phyloP scores from a whole-genome alignment of 2,329 filamentous ascomycete genomes.

The Lizonia empirigonia region DNA sequence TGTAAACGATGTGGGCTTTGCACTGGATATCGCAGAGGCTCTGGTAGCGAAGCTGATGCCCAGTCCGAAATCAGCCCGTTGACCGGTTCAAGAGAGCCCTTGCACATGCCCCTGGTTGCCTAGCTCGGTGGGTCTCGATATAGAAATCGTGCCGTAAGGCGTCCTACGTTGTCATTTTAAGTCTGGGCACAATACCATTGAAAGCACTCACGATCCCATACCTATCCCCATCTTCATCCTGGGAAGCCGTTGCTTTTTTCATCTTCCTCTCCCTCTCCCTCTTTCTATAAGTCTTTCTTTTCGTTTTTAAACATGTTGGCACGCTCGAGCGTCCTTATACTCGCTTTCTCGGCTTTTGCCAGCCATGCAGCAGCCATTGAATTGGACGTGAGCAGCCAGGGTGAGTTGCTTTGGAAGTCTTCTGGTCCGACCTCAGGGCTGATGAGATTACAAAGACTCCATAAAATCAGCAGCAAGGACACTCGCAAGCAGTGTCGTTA shows the following conservation, averaged over 20 bases:
- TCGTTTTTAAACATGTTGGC: constrained; percentile 23
- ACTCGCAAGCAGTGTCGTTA: constrained; percentile 29
- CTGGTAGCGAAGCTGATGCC: constrained; percentile 38
- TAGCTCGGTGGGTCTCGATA: constrained; percentile 1
- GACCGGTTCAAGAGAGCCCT: neutral
- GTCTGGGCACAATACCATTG: neutral
- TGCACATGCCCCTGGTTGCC: constrained; percentile 4
- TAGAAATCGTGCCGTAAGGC: constrained; percentile 5
- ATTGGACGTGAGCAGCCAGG: constrained; percentile 28
- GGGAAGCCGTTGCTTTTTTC: neutral
- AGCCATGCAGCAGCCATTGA: constrained; percentile 20
- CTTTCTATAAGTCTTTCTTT: neutral
- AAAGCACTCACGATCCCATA: neutral
- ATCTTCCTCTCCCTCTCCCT: neutral
- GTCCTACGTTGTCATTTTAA: constrained; percentile 10
- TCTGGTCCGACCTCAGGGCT: neutral
- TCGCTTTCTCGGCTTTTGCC: constrained; percentile 25
- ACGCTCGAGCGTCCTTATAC: constrained; percentile 16
- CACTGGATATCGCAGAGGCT: constrained; percentile 54
- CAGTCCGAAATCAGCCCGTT: neutral
- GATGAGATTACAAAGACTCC: constrained; percentile 25
- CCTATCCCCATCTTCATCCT: too few species aligned
- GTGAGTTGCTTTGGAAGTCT: constrained; percentile 5
- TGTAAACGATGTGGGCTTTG: constrained; percentile 63
- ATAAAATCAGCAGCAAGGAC: constrained; percentile 31